A percentile compares a stretch with the other conserved stretches of the same genome.
These are phyloP conservation scores for Eragrostis tef DNA, from an alignment of 202 grass and related monocot genomes.

Conservation along the genomic window DNA sequence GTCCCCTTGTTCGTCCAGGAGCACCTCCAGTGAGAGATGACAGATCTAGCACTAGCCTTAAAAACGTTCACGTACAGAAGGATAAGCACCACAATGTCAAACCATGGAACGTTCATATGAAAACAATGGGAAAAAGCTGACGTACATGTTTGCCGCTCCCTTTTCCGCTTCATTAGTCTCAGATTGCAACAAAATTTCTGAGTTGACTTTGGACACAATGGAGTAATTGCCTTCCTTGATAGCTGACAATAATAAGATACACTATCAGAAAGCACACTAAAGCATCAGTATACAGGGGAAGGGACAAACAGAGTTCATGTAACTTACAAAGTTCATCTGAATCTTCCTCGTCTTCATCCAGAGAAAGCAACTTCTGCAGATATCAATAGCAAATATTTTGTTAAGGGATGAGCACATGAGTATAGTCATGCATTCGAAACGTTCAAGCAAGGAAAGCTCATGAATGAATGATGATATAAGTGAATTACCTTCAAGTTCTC, in stretches of 20 bases:
- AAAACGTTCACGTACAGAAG: slow-evolving; percentile 24
- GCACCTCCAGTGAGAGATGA: slow-evolving; percentile 70
- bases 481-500: slow-evolving; percentile 80
- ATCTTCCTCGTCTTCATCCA: slow-evolving; percentile 59
- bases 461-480: slow-evolving; percentile 4
- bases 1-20: slow-evolving; percentile 80
- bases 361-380: slow-evolving; percentile 69
- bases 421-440: slow-evolving; percentile 6
- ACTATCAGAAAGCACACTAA: slow-evolving; percentile 43
- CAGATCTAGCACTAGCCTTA: slow-evolving; percentile 60
- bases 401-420: slow-evolving; percentile 6
- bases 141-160: slow-evolving; percentile 59
- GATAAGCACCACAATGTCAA: slow-evolving; percentile 28
- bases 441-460: slow-evolving; percentile 13
- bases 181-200: slow-evolving; percentile 70
- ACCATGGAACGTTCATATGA: not conserved
- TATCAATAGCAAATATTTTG: slow-evolving; percentile 43
- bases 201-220: slow-evolving; percentile 55
- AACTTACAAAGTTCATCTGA: slow-evolving; percentile 61
- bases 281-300: not conserved
- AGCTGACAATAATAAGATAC: slow-evolving; percentile 44
- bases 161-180: slow-evolving; percentile 50
- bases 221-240: slow-evolving; percentile 56
- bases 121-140: not conserved
- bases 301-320: slow-evolving; percentile 16